Evolutionary conservation across 495 filamentous ascomycete species (phyloP).

Genomic region (Aspergillus heteromorphus): DNA sequence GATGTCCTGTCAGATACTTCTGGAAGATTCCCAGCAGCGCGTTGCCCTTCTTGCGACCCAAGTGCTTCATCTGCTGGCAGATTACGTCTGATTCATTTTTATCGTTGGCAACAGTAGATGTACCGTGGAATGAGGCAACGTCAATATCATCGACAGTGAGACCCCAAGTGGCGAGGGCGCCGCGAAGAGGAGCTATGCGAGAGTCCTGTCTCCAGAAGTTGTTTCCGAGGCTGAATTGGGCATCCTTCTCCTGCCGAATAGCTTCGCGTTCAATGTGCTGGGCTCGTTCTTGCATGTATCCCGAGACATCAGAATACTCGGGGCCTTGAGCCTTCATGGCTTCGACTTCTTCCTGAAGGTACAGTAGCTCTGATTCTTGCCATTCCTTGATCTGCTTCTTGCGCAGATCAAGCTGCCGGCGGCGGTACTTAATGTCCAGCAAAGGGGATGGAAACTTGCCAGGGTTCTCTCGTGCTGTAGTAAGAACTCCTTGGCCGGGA

Average conservation of each 20-base stretch:
- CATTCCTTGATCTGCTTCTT: slow-evolving; percentile 89
- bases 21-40: slow-evolving; percentile 97
- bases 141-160: slow-evolving; percentile 93
- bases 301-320: slow-evolving; percentile 64
- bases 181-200: slow-evolving; percentile 88
- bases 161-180: slow-evolving; percentile 94
- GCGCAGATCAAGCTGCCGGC: slow-evolving; percentile 86
- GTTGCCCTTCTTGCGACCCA: slow-evolving; percentile 93
- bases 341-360: slow-evolving; percentile 81
- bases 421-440: slow-evolving; percentile 93
- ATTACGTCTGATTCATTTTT: slow-evolving; percentile 99
- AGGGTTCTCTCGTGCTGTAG: slow-evolving; percentile 86
- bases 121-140: slow-evolving; percentile 97
- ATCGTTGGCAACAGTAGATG: slow-evolving; percentile 96
- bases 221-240: slow-evolving; percentile 85
- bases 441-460: slow-evolving; percentile 92
- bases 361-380: slow-evolving; percentile 91
- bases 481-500: slow-evolving; percentile 93
- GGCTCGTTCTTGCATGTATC: slow-evolving; percentile 82
- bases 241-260: slow-evolving; percentile 82
- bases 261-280: slow-evolving; percentile 87
- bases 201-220: slow-evolving; percentile 97
- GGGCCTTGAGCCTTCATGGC: slow-evolving; percentile 79
- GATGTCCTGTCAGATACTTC: slow-evolving; percentile 97
- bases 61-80: slow-evolving; percentile 92